Percentiles rank a stretch among this genome's conserved stretches.
Conservation (phyloP, 805 yeast genomes). For the Isabelozyma pseudorhagii region DNA sequence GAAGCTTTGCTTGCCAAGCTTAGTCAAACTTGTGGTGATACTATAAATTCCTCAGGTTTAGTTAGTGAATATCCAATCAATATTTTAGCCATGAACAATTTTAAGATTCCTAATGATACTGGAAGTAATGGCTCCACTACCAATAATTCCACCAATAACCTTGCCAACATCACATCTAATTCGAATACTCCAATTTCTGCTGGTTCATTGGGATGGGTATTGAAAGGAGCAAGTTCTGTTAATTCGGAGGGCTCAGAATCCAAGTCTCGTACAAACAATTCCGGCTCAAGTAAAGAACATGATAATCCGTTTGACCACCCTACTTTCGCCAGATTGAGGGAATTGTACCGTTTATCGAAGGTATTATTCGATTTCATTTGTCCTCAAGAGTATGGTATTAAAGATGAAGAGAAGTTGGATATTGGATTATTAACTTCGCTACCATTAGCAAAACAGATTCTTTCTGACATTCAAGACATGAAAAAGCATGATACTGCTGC, state of each 20-base stretch:
- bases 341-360: constrained; percentile 84
- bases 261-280: constrained; percentile 19
- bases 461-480: constrained; percentile 77
- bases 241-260: constrained; percentile 11
- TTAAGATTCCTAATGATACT: constrained; percentile 50
- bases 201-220: constrained; percentile 74
- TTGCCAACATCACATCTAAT: constrained; percentile 14
- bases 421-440: constrained; percentile 92
- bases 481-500: constrained; percentile 78
- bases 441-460: constrained; percentile 86
- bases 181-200: constrained; percentile 38
- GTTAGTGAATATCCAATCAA: constrained; percentile 74
- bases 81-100: constrained; percentile 71
- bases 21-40: constrained; percentile 41
- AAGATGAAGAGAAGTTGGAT: constrained; percentile 91
- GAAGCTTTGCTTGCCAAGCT: constrained; percentile 29
- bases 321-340: constrained; percentile 76
- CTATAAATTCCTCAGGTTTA: constrained; percentile 48
- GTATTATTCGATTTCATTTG: constrained; percentile 95
- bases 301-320: constrained; percentile 67
- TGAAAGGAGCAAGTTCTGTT: constrained; percentile 40
- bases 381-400: constrained; percentile 98
- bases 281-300: constrained; percentile 23
- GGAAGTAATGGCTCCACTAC: constrained; percentile 13
- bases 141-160: constrained; percentile 19